Conservation (phyloP, 345 rosid genomes). For the Viola odorata region DNA sequence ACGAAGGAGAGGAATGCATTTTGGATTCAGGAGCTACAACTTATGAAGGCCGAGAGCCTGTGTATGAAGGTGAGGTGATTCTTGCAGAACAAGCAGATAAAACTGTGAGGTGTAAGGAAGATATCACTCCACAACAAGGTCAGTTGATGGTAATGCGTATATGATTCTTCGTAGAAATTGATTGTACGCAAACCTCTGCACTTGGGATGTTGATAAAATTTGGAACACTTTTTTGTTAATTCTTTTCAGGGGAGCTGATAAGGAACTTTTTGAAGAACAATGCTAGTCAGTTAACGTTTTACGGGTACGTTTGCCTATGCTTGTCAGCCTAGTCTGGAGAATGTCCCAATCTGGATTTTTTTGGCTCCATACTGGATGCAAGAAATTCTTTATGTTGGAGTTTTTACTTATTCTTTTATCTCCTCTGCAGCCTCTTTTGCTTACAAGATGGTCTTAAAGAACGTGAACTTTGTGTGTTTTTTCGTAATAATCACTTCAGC, state of each 20-base stretch:
- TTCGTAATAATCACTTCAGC: slow-evolving; percentile 97
- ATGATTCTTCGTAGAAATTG: background rate
- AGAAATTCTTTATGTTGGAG: slow-evolving; percentile 2
- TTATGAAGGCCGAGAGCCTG: slow-evolving; percentile 68
- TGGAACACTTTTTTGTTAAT: slow-evolving; percentile 15
- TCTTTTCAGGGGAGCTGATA: slow-evolving; percentile 66
- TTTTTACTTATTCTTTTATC: background rate
- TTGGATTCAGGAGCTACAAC: slow-evolving; percentile 48
- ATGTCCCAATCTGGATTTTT: slow-evolving; percentile 1
- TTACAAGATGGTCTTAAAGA: slow-evolving; percentile 90
- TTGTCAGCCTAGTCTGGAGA: slow-evolving; percentile 7
- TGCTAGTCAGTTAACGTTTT: slow-evolving; percentile 85
- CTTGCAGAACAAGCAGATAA: slow-evolving; percentile 78
- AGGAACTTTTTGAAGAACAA: slow-evolving; percentile 68
- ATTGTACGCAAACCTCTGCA: slow-evolving; percentile 3
- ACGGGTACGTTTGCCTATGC: slow-evolving; percentile 51
- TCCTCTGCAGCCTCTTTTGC: slow-evolving; percentile 69
- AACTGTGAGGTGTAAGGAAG: slow-evolving; percentile 38
- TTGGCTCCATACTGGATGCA: background rate
- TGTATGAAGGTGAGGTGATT: slow-evolving; percentile 94
- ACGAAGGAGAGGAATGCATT: slow-evolving; percentile 96
- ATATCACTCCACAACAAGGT: slow-evolving; percentile 77
- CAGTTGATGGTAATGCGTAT: slow-evolving; percentile 2
- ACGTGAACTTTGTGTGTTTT: slow-evolving; percentile 90
- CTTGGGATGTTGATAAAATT: slow-evolving; percentile 5